phyloP scores from a whole-genome alignment of 2,329 filamentous ascomycete species.

The Ceratocystis papillata region DNA sequence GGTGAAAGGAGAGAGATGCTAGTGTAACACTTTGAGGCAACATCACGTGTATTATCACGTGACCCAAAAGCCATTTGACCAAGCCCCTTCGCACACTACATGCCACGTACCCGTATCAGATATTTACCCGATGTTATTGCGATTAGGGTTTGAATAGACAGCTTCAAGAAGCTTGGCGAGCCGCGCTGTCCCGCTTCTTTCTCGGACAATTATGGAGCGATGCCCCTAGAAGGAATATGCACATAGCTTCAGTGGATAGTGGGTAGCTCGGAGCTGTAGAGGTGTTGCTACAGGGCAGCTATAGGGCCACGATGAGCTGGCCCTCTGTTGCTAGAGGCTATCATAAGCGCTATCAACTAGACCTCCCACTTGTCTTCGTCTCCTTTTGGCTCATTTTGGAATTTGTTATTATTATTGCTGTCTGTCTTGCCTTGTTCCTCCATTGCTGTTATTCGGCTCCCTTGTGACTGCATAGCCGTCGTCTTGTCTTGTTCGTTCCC shows the following conservation, averaged over 20 bases:
- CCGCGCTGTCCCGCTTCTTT: neutral
- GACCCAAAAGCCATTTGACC: neutral
- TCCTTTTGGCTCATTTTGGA: neutral
- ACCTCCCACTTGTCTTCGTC: too few relatives aligned
- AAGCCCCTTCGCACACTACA: neutral
- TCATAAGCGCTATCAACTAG: too few relatives aligned
- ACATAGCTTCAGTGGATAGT: neutral
- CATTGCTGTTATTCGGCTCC: neutral
- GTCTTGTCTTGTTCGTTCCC: neutral
- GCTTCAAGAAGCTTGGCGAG: neutral
- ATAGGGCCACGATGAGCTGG: too few relatives aligned
- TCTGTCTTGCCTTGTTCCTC: neutral
- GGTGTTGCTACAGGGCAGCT: too few relatives aligned
- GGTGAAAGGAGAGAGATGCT: neutral
- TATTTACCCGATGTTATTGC: too few relatives aligned
- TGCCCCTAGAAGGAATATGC: neutral
- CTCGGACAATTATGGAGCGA: neutral
- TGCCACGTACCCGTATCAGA: too few relatives aligned
- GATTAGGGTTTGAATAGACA: neutral
- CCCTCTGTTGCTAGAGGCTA: too few relatives aligned
- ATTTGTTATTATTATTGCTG: neutral
- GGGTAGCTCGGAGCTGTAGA: too few relatives aligned
- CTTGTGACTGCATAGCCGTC: conserved; percentile 4
- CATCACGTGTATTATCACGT: neutral
- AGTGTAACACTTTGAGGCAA: neutral